Base-by-base conservation (phyloP, 306 rosid species). In the Cicer cuneatum region DNA sequence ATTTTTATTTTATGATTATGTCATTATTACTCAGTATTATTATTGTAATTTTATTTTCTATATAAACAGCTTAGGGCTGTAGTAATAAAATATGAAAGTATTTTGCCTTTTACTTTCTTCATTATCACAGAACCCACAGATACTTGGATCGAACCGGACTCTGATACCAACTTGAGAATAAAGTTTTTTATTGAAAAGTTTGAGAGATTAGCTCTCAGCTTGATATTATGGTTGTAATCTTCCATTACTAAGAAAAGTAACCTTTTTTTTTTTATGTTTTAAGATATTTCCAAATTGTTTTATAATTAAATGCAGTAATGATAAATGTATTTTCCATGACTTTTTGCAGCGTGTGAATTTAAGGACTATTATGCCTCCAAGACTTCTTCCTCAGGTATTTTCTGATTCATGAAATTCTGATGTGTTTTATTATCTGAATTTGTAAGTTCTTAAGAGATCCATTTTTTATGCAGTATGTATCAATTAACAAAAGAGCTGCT, bases 361-460 rank as follows among this genome's bases (percentile, higher is more conserved):
- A 77, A 88, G 77, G 82, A 89, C 94, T 46, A 70, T 72, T 64
- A 38, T 11, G n/a, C 88, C 91, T 61, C 87, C 83, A 6, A 88
- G 90, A 39, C 85, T 94, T 72, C 82, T 61, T 70, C 83, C 96
- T 4, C 93, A 83, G 98, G 98, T 90, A 87, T 40, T 66, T 64
- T 9, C 59, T 57, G 45, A 38, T 54, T 41, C 43, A 38, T 47
- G 65, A 71, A 8, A 7, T 35, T 53, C 35, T 18, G 37, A 46
- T 64, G 19, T 67, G 19, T 19, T 12, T 49, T 75, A 49, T 62
- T 70, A 51, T 71, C 18, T 76, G 51, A 46, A 51, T 66, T 78
- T 79, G 9, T 53, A 59, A 49, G 38, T 81, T 76, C 84, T 79
- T 40, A 79, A 46, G 33, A 49, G 70, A 33, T 56, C 52, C 18